These are phyloP conservation scores for Arthrinium phaeospermum DNA, from an alignment of 2,329 filamentous ascomycete genomes.

Conservation along the genomic window DNA sequence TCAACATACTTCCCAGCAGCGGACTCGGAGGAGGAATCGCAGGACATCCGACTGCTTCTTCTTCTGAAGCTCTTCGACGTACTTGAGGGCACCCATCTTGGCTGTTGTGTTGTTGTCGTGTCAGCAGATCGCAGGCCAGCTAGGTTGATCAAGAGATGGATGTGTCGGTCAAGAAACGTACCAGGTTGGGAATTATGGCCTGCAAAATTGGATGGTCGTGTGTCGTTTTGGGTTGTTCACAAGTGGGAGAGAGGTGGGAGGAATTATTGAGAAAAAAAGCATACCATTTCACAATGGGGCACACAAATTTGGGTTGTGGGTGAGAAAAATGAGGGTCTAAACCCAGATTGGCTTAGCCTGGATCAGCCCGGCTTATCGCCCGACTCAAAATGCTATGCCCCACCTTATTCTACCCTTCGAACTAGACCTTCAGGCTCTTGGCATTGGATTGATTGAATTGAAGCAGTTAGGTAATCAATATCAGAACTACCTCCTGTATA, in stretches of 20 bases:
- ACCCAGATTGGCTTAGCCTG: background rate
- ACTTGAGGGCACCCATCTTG: conserved; percentile 99
- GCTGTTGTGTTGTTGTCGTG: conserved; percentile 42
- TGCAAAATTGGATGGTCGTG: conserved; percentile 43
- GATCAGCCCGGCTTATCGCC: background rate
- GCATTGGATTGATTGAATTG: background rate
- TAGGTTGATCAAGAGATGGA: conserved; percentile 11
- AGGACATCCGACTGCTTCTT: conserved; percentile 99
- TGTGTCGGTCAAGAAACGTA: conserved; percentile 29
- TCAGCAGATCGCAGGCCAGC: conserved; percentile 31
- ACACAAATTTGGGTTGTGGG: conserved; percentile 21
- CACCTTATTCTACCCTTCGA: background rate
- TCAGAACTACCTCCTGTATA: background rate
- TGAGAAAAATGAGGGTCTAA: conserved; percentile 18
- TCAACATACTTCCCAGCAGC: conserved; percentile 98
- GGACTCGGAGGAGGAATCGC: conserved; percentile 99
- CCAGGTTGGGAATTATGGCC: conserved; percentile 43
- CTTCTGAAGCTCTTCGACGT: conserved; percentile 99
- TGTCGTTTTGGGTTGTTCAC: conserved; percentile 38
- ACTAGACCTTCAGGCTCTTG: background rate
- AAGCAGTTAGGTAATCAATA: background rate
- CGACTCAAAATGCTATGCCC: background rate
- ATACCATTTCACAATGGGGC: conserved; percentile 32
- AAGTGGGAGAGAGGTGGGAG: conserved; percentile 25
- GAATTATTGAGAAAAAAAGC: conserved; percentile 6